phyloP scores from a whole-genome alignment of 305 asterid genomes.

The Fraxinus platypoda region DNA sequence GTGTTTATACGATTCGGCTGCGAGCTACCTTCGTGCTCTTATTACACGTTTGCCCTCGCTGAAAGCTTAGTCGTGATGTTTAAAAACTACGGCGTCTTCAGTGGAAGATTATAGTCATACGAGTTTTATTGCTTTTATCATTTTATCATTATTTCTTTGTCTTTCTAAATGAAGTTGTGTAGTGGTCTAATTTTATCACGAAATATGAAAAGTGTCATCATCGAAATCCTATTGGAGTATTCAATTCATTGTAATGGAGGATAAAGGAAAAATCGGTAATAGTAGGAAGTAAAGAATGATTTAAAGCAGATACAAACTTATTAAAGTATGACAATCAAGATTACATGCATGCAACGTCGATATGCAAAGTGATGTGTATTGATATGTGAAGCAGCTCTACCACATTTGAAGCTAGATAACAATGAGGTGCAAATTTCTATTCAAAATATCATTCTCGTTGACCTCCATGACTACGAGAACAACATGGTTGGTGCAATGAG shows the following conservation, averaged over 20 bases:
- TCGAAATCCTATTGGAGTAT: background rate
- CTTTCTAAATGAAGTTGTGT: background rate
- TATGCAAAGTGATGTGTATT: background rate
- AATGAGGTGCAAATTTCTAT: background rate
- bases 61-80: background rate
- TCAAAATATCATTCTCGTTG: no score
- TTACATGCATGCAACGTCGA: background rate
- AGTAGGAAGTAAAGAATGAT: background rate
- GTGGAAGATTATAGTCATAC: background rate
- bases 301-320: no score
- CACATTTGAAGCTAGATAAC: background rate
- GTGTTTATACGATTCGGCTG: background rate
- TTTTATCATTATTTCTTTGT: no score
- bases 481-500: background rate
- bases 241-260: background rate
- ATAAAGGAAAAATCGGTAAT: no score
- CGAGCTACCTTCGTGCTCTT: background rate
- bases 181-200: background rate
- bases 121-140: no score
- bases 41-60: background rate
- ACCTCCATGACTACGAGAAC: background rate
- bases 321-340: background rate
- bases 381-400: background rate
- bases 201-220: background rate
- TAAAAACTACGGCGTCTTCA: background rate